Base-by-base conservation (phyloP, 306 rosid species). In the Castanospermum australe region DNA sequence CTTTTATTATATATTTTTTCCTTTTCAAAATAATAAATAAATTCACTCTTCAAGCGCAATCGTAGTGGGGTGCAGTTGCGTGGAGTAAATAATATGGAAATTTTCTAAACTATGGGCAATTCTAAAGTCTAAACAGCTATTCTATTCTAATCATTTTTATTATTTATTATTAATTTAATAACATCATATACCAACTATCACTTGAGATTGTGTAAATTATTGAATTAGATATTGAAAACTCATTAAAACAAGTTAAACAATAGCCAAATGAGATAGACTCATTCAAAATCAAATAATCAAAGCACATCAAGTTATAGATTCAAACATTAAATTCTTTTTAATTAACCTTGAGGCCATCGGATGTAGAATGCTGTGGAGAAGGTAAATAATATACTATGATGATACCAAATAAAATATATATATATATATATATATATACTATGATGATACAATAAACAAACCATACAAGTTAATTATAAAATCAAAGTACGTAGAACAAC, bases 41-140 rank as follows among this genome's bases (percentile, higher is more conserved):
- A 52, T 64, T 18, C 12, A 1, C 17, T n/a, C 6, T 20, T 5
- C 82, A 68, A 54, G 36, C 69, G 17, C 32, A 39, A 67, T 18
- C 24, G 33, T 15, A 67, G 75, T 70, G 78, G 54, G 83, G 71
- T 59, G 78, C 83, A 70, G 72, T 41, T 71, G 78, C 71, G 71
- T 79, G 56, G 71, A 52, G 54, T 13, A 54, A 78, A 68, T 67
- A 39, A 33, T 59, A 60, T 33, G 15, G 1, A 32, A 50, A 36
- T 11, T 2, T n/a, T n/a, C 6, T 55, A 33, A 59, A 59, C 59
- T 22, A 25, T 18, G 48, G n/a, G 36, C 4, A 73, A 30, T 38
- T 56, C 0, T 60, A 42, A 38, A 57, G n/a, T n/a, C n/a, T n/a
- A n/a, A n/a, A n/a, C n/a, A n/a, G n/a, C n/a, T n/a, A n/a, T n/a